Evolutionary conservation across 2,329 filamentous ascomycete genomes (phyloP).

Genomic region (Domatiomyces catenatus): DNA sequence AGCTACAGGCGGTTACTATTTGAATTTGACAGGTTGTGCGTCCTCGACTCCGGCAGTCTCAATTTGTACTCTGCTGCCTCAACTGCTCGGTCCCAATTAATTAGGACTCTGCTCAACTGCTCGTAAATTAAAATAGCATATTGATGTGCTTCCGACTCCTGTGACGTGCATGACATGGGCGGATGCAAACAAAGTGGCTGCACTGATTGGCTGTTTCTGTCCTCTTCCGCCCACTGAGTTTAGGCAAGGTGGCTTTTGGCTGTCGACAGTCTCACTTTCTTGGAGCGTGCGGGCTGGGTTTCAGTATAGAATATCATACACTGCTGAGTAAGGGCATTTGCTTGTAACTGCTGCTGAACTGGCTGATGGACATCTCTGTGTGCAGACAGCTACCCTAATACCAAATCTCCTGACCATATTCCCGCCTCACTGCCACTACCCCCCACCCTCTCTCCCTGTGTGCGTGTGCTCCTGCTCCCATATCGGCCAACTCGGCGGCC

Average conservation of each 20-base stretch:
- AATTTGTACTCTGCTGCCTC: no score
- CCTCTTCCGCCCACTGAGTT: not conserved
- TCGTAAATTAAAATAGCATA: no score
- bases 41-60: no score
- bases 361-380: not conserved
- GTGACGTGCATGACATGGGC: not conserved
- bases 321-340: not conserved
- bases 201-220: not conserved
- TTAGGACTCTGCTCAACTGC: no score
- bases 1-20: no score
- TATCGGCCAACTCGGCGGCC: constrained; percentile 20
- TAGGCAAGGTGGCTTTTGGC: not conserved
- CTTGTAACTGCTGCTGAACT: not conserved
- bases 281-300: not conserved
- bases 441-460: not conserved
- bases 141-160: not conserved
- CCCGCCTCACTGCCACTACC: not conserved
- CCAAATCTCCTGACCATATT: not conserved
- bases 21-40: no score
- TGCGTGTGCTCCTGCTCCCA: not conserved
- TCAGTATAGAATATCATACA: not conserved
- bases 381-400: not conserved
- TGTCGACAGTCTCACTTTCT: not conserved
- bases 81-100: no score
- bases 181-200: not conserved